A percentile compares a stretch with the other conserved stretches of the same genome.
Conservation (phyloP, 139 green algal species). For the Edaphochlamys debaryana region DNA sequence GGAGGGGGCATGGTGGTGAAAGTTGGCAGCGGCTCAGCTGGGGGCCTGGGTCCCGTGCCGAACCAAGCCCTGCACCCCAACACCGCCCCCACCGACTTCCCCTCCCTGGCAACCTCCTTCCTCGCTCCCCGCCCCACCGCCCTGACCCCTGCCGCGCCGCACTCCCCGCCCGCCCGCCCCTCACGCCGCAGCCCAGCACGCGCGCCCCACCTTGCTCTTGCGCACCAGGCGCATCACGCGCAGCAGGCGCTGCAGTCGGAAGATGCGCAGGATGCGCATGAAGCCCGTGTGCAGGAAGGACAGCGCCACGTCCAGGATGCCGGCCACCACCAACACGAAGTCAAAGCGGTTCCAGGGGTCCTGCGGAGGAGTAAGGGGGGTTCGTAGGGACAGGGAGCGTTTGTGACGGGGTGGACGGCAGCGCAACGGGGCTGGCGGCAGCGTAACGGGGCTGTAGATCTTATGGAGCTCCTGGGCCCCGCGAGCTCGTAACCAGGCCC, state of each 20-base stretch:
- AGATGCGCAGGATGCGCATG: constrained; percentile 51
- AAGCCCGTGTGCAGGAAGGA: constrained; percentile 39
- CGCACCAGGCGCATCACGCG: constrained; percentile 69
- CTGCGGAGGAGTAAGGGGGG: no score
- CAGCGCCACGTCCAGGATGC: constrained; percentile 55
- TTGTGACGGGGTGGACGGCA: no score
- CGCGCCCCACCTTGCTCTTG: constrained; percentile 44
- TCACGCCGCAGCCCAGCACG: neutral
- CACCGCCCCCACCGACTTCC: neutral
- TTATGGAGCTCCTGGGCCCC: no score
- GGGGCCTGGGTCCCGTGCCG: no score
- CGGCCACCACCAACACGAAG: constrained; percentile 50
- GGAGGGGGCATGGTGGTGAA: neutral
- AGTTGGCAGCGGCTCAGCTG: neutral
- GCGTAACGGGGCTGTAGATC: no score
- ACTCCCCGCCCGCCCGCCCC: neutral
- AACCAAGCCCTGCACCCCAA: no score
- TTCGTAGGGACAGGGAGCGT: no score
- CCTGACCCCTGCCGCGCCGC: neutral
- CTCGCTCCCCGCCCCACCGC: neutral
- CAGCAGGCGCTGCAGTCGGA: constrained; percentile 72
- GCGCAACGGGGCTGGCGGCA: no score
- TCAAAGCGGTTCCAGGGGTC: constrained; percentile 71
- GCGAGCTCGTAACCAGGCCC: no score
- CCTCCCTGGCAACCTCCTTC: no score